phyloP scores from a whole-genome alignment of 306 rosid species.

The Prosopis cineraria region DNA sequence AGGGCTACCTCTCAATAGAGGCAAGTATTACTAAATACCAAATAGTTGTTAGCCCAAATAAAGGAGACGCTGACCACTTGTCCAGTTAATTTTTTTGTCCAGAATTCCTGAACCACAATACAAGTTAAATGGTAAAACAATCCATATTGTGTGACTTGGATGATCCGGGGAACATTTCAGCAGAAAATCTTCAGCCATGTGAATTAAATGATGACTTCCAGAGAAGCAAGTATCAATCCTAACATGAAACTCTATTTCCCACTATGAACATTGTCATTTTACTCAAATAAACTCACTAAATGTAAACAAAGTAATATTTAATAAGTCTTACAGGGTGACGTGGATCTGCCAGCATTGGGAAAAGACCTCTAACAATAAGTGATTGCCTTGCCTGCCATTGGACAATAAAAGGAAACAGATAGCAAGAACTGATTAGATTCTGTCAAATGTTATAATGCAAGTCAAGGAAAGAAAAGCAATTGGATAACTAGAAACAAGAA shows the following conservation, averaged over 20 bases:
- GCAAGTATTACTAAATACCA: not conserved
- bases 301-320: constrained; percentile 11
- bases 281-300: not conserved
- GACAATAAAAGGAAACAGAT: constrained; percentile 14
- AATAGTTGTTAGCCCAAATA: not conserved
- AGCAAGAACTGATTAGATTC: constrained; percentile 25
- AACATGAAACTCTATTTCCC: not conserved
- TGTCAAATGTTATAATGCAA: constrained; percentile 11
- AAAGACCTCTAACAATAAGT: constrained; percentile 86
- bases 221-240: not conserved
- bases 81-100: not conserved
- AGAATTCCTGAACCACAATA: not conserved
- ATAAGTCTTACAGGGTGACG: constrained; percentile 80
- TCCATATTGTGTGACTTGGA: not conserved
- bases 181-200: not conserved
- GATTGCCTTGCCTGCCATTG: constrained; percentile 86
- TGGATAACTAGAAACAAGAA: not conserved
- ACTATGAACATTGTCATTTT: not conserved
- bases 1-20: not conserved
- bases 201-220: not conserved
- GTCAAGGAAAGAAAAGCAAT: not conserved
- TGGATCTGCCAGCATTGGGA: constrained; percentile 95
- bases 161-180: not conserved
- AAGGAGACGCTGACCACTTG: not conserved
- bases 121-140: not conserved